phyloP scores from a whole-genome alignment of 179 eudicot species.

The Silene vulgaris region DNA sequence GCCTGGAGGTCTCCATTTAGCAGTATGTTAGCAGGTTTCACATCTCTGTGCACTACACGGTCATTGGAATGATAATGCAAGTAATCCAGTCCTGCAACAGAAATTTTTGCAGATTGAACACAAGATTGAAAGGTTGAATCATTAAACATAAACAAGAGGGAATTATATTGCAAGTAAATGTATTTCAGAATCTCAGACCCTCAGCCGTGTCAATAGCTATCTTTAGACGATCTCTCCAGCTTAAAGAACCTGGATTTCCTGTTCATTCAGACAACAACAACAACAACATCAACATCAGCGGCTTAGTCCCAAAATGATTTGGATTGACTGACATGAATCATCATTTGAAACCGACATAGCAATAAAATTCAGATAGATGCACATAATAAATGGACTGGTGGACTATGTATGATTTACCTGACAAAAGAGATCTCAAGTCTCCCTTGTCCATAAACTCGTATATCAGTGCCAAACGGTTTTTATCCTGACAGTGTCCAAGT shows the following conservation, averaged over 20 bases:
- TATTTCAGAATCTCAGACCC: constrained; percentile 7
- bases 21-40: constrained; percentile 28
- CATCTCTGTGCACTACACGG: constrained; percentile 30
- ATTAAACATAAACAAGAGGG: neutral
- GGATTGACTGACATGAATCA: too few species aligned
- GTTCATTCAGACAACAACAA: neutral
- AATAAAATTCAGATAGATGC: neutral
- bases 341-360: too few species aligned
- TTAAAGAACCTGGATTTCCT: constrained; percentile 9
- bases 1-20: constrained; percentile 21
- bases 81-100: constrained; percentile 21
- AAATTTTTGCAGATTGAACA: constrained; percentile 18
- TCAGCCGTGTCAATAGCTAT: constrained; percentile 25
- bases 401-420: constrained; percentile 15
- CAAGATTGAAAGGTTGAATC: constrained; percentile 7
- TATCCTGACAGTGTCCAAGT: constrained; percentile 21
- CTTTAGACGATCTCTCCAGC: constrained; percentile 18
- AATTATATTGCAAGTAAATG: neutral
- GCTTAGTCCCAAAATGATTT: too few species aligned
- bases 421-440: constrained; percentile 17
- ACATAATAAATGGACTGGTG: too few species aligned
- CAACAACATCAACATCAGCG: too few species aligned
- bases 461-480: constrained; percentile 16
- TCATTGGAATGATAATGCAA: constrained; percentile 26
- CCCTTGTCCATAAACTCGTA: constrained; percentile 26